Conservation (phyloP, 1,284 basidiomycete species). For the Ceratobasidium sp. region DNA sequence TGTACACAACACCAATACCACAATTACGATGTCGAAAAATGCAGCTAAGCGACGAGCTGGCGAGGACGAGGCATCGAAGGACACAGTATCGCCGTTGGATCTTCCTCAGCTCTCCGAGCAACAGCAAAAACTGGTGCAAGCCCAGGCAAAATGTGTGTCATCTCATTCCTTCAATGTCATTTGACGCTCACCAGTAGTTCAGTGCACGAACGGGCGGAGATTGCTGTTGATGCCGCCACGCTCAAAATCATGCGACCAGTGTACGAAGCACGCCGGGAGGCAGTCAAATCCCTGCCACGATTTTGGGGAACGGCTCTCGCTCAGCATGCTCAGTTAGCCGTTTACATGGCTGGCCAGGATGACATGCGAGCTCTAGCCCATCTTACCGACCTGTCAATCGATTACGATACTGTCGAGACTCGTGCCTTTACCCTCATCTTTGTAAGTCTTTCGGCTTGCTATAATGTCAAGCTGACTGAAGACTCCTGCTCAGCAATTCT, state of each 20-base stretch:
- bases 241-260: constrained; percentile 33
- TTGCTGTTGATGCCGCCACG: constrained; percentile 35
- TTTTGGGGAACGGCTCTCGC: constrained; percentile 41
- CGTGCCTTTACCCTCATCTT: constrained; percentile 82
- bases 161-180: not conserved
- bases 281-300: constrained; percentile 33
- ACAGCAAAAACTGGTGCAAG: constrained; percentile 31
- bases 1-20: constrained; percentile 2
- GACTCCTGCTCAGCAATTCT: constrained; percentile 68
- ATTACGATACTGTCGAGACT: constrained; percentile 70
- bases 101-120: constrained; percentile 18
- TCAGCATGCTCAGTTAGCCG: constrained; percentile 25
- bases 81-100: constrained; percentile 10
- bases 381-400: constrained; percentile 80
- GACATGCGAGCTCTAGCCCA: constrained; percentile 79
- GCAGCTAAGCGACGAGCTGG: constrained; percentile 17
- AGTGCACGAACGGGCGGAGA: constrained; percentile 39
- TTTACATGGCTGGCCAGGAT: constrained; percentile 50
- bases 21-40: constrained; percentile 21
- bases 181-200: not conserved
- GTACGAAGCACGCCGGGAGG: constrained; percentile 32
- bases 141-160: constrained; percentile 19
- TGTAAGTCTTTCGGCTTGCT: constrained; percentile 61
- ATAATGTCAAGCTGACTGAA: not conserved
- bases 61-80: constrained; percentile 1